Conservation (phyloP, 129 eudicot species). For the Flaveria linearis region DNA sequence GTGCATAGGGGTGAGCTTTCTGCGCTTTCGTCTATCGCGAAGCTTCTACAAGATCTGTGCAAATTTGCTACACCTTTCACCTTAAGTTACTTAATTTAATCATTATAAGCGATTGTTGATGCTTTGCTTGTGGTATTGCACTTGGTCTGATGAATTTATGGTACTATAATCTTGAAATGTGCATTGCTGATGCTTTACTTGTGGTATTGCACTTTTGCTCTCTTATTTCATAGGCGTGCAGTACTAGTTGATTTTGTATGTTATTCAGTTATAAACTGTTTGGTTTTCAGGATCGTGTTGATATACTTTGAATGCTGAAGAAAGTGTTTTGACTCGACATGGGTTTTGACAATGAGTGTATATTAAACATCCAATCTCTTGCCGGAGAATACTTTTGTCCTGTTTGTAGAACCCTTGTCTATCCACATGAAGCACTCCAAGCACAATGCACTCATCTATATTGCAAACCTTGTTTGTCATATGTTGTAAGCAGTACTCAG, state of each 20-base stretch:
- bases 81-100: background rate
- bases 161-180: constrained; percentile 10
- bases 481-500: constrained; percentile 72
- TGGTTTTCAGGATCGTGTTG: constrained; percentile 23
- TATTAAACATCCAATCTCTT: constrained; percentile 73
- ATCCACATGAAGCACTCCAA: constrained; percentile 92
- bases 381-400: constrained; percentile 98
- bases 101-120: background rate
- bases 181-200: background rate
- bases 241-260: constrained; percentile 17
- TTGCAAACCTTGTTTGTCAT: constrained; percentile 87
- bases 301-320: constrained; percentile 32
- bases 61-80: background rate
- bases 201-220: background rate
- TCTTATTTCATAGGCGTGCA: background rate
- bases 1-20: background rate
- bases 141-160: background rate
- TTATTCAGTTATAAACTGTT: constrained; percentile 3
- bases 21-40: background rate
- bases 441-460: constrained; percentile 89
- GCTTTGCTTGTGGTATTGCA: background rate
- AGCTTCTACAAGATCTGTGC: background rate
- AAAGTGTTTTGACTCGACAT: constrained; percentile 38
- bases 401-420: constrained; percentile 90
- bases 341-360: constrained; percentile 97